Evolutionary conservation across 768 basidiomycete species (phyloP).

Genomic region (Kwoniella sp.): DNA sequence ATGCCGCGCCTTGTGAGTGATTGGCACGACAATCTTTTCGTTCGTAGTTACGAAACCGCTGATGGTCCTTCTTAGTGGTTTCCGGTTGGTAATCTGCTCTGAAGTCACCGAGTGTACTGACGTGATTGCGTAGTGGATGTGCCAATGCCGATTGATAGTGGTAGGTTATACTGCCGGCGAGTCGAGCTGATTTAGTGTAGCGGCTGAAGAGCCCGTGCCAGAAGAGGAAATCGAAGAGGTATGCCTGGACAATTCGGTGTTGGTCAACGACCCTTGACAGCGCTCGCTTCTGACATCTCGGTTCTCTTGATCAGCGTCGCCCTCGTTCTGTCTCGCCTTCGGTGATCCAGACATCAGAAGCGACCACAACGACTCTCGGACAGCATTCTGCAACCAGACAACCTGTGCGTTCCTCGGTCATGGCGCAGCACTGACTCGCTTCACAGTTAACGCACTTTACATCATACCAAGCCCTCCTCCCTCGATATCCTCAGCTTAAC

Average conservation of each 20-base stretch:
- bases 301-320: not conserved
- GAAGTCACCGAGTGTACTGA: slow-evolving; percentile 2
- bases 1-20: not conserved
- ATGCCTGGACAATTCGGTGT: too few relatives aligned
- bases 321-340: slow-evolving; percentile 9
- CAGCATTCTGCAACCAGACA: not conserved
- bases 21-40: too few relatives aligned
- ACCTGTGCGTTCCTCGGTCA: slow-evolving; percentile 13
- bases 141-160: not conserved
- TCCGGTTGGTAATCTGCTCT: not conserved
- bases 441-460: slow-evolving; percentile 21
- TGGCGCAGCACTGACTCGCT: slow-evolving; percentile 14
- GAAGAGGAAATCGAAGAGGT: slow-evolving; percentile 4
- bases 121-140: slow-evolving; percentile 1
- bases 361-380: not conserved
- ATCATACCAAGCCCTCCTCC: slow-evolving; percentile 31
- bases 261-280: too few relatives aligned
- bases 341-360: slow-evolving; percentile 1
- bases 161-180: not conserved
- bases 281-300: not conserved
- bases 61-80: not conserved
- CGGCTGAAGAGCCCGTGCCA: not conserved
- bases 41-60: too few relatives aligned
- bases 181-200: not conserved
- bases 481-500: slow-evolving; percentile 39